These are phyloP conservation scores for Solanum pimpinellifolium DNA, from an alignment of 257 asterid species.

Conservation along the genomic window DNA sequence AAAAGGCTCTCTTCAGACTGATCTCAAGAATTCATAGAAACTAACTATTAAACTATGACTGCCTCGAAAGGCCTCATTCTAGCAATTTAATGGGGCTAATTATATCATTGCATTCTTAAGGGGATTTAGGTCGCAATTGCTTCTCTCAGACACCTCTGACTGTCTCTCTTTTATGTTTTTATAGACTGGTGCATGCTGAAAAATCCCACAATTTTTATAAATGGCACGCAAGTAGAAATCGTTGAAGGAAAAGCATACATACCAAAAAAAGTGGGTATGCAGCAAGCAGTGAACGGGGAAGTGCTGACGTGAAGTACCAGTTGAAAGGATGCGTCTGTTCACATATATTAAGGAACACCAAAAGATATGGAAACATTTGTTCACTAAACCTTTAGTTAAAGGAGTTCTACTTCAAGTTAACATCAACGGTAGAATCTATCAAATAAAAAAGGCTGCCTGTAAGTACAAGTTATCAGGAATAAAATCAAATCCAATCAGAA, in stretches of 20 bases:
- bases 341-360: constrained; percentile 21
- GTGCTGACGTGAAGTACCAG: constrained; percentile 99
- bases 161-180: background rate
- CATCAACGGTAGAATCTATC: background rate
- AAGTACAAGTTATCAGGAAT: background rate
- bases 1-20: background rate
- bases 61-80: background rate
- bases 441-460: background rate
- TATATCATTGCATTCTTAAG: background rate
- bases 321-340: constrained; percentile 74
- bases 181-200: background rate
- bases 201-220: background rate
- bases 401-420: background rate
- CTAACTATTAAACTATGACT: background rate
- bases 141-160: background rate
- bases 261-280: constrained; percentile 91
- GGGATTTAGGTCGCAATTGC: background rate
- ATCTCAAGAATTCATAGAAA: background rate
- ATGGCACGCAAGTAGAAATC: background rate
- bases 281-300: constrained; percentile 84
- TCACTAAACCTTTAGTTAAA: background rate
- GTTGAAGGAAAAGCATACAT: constrained; percentile 16
- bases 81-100: background rate
- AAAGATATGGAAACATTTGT: background rate
- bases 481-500: background rate